These are phyloP conservation scores for Chrysochromulina parva DNA, from an alignment of 78 protist genomes.

Conservation along the genomic window DNA sequence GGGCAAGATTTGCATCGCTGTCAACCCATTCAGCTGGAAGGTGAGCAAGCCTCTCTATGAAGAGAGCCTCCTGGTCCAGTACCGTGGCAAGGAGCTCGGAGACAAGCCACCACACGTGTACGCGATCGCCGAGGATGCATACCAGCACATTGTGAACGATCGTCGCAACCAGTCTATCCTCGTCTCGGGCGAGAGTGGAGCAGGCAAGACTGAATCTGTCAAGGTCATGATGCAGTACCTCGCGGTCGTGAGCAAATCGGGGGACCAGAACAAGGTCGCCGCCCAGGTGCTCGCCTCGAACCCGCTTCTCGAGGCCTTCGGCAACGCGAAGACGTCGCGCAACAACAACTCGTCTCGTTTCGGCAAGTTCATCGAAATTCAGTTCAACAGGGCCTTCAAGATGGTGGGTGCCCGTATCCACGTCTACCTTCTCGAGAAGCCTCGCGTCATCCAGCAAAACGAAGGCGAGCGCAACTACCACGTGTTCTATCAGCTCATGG, in stretches of 20 bases:
- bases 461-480: constrained; percentile 92
- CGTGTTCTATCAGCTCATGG: constrained; percentile 92
- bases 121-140: constrained; percentile 44
- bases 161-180: constrained; percentile 15
- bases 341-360: constrained; percentile 51
- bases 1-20: constrained; percentile 30
- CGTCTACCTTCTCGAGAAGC: constrained; percentile 82
- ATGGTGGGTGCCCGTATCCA: constrained; percentile 37
- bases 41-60: neutral
- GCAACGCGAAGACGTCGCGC: constrained; percentile 56
- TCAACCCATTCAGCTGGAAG: constrained; percentile 44
- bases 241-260: neutral
- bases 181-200: constrained; percentile 47
- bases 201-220: constrained; percentile 57
- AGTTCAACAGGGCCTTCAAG: constrained; percentile 6
- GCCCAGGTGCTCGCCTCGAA: constrained; percentile 53
- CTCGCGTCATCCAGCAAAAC: constrained; percentile 82
- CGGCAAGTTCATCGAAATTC: constrained; percentile 54
- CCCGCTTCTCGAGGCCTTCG: constrained; percentile 83
- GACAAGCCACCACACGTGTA: constrained; percentile 35
- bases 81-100: neutral
- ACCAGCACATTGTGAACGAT: neutral
- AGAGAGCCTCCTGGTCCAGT: neutral
- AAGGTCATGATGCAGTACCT: constrained; percentile 58
- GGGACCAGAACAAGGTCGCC: neutral